Conservation (phyloP, 805 yeast genomes). For the Candida loeiensis region DNA sequence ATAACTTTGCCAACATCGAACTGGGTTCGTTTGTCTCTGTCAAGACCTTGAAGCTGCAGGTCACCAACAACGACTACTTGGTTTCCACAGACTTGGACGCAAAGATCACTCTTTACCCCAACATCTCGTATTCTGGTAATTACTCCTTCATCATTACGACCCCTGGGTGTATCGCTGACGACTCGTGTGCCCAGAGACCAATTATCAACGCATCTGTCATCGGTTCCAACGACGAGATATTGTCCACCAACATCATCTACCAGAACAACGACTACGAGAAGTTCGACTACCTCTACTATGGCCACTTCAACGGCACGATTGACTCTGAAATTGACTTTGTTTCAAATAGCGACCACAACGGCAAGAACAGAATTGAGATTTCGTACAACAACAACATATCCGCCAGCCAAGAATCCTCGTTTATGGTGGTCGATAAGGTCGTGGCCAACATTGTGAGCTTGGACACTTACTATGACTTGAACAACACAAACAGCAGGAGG, state of each 20-base stretch:
- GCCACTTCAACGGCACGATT: slow-evolving; percentile 54
- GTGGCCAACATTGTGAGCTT: slow-evolving; percentile 47
- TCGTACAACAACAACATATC: slow-evolving; percentile 24
- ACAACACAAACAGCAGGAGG: slow-evolving; percentile 25
- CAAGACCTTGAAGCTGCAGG: slow-evolving; percentile 17
- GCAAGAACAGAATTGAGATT: slow-evolving; percentile 29
- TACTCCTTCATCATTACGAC: slow-evolving; percentile 74
- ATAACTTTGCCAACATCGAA: slow-evolving; percentile 24
- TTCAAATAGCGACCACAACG: slow-evolving; percentile 28
- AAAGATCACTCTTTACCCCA: slow-evolving; percentile 55
- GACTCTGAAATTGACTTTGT: slow-evolving; percentile 28
- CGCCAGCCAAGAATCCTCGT: slow-evolving; percentile 24
- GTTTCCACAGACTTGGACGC: slow-evolving; percentile 26
- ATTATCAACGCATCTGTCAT: slow-evolving; percentile 70
- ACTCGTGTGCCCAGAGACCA: slow-evolving; percentile 68
- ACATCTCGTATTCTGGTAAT: slow-evolving; percentile 67
- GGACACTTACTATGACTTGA: slow-evolving; percentile 34
- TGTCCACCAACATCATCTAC: slow-evolving; percentile 49
- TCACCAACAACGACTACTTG: slow-evolving; percentile 31
- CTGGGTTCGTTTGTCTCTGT: slow-evolving; percentile 32
- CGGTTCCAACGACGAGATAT: slow-evolving; percentile 43
- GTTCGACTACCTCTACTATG: slow-evolving; percentile 74
- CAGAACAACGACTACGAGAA: slow-evolving; percentile 81
- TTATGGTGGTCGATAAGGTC: slow-evolving; percentile 71
- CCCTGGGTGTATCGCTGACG: slow-evolving; percentile 77